Percentiles rank a stretch among this genome's conserved stretches.
phyloP scores from a whole-genome alignment of 1,284 basidiomycete species.

The Gastroboletus turbinatus region DNA sequence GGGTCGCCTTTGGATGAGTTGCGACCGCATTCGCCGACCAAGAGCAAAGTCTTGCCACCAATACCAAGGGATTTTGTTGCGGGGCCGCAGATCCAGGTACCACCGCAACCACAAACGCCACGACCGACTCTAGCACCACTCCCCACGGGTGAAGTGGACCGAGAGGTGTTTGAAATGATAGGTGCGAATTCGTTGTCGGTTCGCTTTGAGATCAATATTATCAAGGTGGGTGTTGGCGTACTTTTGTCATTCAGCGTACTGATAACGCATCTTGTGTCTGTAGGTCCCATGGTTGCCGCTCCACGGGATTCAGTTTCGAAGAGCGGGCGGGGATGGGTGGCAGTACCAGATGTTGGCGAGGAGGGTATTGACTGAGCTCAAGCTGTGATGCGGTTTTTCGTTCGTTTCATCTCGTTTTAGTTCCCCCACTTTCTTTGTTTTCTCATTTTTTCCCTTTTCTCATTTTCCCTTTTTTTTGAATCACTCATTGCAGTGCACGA shows the following conservation, averaged over 20 bases:
- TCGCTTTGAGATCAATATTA: constrained; percentile 91
- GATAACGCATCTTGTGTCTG: constrained; percentile 3
- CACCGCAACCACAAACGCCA: constrained; percentile 25
- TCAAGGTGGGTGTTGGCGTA: constrained; percentile 66
- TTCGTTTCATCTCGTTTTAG: not conserved
- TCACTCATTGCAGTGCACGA: constrained; percentile 7
- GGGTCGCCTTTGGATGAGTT: constrained; percentile 38
- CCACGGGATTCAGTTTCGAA: constrained; percentile 94
- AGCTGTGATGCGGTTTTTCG: constrained; percentile 53
- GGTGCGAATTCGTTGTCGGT: constrained; percentile 79
- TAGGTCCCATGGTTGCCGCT: constrained; percentile 93
- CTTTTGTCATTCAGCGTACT: not conserved
- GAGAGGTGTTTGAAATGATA: constrained; percentile 71
- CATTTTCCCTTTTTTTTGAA: not conserved
- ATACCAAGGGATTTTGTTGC: constrained; percentile 65
- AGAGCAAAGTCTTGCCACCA: constrained; percentile 65
- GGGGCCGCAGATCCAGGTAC: constrained; percentile 13
- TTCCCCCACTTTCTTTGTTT: not conserved
- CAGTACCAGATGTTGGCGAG: constrained; percentile 98
- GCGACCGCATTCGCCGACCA: constrained; percentile 41
- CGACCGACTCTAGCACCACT: constrained; percentile 41
- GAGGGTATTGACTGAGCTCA: constrained; percentile 89
- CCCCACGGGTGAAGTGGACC: constrained; percentile 63
- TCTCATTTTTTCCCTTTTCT: not conserved
- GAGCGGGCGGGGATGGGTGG: constrained; percentile 92